Conservation (phyloP, 2,329 filamentous ascomycete genomes). For the Fusarium sp. region DNA sequence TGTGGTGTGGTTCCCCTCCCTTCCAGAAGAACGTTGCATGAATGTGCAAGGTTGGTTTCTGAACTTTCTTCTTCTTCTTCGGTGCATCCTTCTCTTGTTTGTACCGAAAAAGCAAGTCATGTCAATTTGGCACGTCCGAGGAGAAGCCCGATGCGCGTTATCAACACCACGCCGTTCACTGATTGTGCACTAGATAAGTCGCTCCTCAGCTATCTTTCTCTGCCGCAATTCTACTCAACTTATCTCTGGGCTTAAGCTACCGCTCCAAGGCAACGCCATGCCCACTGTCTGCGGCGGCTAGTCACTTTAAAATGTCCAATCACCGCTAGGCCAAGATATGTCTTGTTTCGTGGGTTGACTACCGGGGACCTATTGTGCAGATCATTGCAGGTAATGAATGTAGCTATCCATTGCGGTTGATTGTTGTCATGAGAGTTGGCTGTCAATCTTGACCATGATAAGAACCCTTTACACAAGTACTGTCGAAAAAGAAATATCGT, state of each 20-base stretch:
- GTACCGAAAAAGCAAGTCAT: slow-evolving; percentile 19
- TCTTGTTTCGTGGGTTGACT: slow-evolving; percentile 2
- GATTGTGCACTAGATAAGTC: neutral
- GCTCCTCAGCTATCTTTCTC: neutral
- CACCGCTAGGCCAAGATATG: slow-evolving; percentile 6
- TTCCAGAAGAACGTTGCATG: slow-evolving; percentile 41
- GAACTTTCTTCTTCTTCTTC: neutral
- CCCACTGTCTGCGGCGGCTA: slow-evolving; percentile 30
- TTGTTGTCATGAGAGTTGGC: slow-evolving; percentile 2
- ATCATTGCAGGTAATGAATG: slow-evolving; percentile 16
- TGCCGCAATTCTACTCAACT: neutral
- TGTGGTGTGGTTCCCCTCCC: slow-evolving; percentile 43
- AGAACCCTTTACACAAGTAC: neutral
- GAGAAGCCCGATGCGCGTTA: slow-evolving; percentile 16
- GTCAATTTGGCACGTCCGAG: slow-evolving; percentile 17
- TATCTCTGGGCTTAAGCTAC: slow-evolving; percentile 30
- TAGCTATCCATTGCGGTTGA: slow-evolving; percentile 9
- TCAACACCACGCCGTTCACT: slow-evolving; percentile 2
- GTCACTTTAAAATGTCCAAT: slow-evolving; percentile 12
- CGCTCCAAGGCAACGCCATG: slow-evolving; percentile 23
- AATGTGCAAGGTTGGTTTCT: slow-evolving; percentile 24
- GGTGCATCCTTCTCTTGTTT: neutral
- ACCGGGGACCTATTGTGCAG: slow-evolving; percentile 6
- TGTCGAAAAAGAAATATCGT: slow-evolving; percentile 16
- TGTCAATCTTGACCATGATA: neutral